phyloP scores from a whole-genome alignment of 352 stramenopile species.

The Pythium aphanidermatum region DNA sequence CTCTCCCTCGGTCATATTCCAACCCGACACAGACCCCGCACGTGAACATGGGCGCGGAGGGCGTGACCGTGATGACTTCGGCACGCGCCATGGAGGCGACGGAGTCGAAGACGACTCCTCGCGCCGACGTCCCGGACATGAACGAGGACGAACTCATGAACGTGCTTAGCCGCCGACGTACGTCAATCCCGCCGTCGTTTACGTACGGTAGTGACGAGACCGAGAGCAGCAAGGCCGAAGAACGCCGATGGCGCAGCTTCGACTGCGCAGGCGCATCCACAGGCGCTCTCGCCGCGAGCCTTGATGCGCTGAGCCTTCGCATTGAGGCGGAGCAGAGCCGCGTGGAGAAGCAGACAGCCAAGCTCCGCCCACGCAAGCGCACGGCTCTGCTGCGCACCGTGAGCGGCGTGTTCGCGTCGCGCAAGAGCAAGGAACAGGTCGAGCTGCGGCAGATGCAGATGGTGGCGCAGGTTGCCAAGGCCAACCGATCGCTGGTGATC shows the following conservation, averaged over 20 bases:
- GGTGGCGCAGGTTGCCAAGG: conserved; percentile 52
- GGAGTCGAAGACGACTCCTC: too few relatives aligned
- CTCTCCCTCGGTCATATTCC: neutral
- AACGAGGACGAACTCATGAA: too few relatives aligned
- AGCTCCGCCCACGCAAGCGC: conserved; percentile 28
- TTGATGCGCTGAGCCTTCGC: conserved; percentile 32
- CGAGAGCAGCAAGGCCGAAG: conserved; percentile 7
- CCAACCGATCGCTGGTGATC: conserved; percentile 52
- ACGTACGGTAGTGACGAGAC: conserved; percentile 20
- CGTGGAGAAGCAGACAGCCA: conserved; percentile 32
- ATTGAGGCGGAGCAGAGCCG: conserved; percentile 48
- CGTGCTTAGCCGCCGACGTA: conserved; percentile 32
- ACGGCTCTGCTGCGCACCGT: conserved; percentile 49
- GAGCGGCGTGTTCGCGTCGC: conserved; percentile 33
- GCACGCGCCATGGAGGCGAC: too few relatives aligned
- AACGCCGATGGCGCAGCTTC: conserved; percentile 62
- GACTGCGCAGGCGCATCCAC: conserved; percentile 24
- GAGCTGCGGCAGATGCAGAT: conserved; percentile 64
- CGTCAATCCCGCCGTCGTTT: conserved; percentile 63
- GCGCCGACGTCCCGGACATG: too few relatives aligned
- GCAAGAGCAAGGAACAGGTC: conserved; percentile 45
- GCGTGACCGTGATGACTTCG: too few relatives aligned
- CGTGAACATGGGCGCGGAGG: conserved; percentile 26
- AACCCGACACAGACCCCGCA: neutral
- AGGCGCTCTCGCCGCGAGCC: conserved; percentile 21